Conservation (phyloP, 257 asterid species). For the Ligustrum vulgare region DNA sequence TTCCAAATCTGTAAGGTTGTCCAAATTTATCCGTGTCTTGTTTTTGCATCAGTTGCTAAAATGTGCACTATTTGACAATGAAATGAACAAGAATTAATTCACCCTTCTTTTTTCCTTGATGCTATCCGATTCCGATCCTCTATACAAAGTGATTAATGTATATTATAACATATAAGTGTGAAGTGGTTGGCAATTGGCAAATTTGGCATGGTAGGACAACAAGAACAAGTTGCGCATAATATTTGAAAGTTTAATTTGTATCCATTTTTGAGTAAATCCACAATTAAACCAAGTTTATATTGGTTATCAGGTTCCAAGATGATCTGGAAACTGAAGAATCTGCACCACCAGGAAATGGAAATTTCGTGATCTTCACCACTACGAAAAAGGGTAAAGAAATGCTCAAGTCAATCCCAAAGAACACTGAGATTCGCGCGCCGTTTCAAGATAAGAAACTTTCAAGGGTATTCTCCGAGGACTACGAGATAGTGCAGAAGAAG, state of each 20-base stretch:
- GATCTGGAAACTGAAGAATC: constrained; percentile 33
- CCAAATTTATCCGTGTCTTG: not conserved
- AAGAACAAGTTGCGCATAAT: not conserved
- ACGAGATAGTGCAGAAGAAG: constrained; percentile 43
- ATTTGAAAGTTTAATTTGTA: not conserved
- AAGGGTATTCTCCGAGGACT: constrained; percentile 70
- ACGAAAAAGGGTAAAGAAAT: constrained; percentile 5
- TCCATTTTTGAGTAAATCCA: not conserved
- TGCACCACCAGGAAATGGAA: constrained; percentile 3
- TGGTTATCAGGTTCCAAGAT: constrained; percentile 38
- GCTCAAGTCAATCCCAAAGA: constrained; percentile 1
- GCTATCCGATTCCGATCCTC: not conserved
- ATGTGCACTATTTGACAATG: not conserved
- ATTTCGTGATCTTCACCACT: not conserved
- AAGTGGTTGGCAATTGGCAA: not conserved
- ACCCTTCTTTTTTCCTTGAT: not conserved
- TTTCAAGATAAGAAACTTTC: constrained; percentile 47
- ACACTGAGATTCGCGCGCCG: constrained; percentile 14
- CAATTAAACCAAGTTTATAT: not conserved
- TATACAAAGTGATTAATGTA: not conserved
- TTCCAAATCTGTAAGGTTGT: constrained; percentile 38
- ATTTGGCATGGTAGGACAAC: not conserved
- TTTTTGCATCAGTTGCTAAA: not conserved
- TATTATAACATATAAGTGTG: not conserved
- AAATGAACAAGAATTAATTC: too few relatives aligned